Evolutionary conservation across 2,329 filamentous ascomycete species (phyloP).

Genomic region (Paecilomyces dactylethromorphus): DNA sequence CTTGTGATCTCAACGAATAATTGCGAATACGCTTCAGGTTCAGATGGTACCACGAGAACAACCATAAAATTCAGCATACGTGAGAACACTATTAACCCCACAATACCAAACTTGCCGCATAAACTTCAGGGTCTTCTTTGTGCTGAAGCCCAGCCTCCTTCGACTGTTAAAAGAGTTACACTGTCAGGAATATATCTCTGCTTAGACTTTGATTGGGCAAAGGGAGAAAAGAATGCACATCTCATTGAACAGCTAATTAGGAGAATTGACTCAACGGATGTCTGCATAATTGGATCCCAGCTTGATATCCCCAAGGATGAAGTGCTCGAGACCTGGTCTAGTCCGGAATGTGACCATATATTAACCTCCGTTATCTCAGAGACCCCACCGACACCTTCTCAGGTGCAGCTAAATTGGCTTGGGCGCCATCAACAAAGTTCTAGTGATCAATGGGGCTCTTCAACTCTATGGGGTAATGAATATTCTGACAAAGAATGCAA

Average conservation of each 20-base stretch:
- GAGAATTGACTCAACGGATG: not conserved
- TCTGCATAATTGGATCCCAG: not conserved
- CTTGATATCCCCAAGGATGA: not conserved
- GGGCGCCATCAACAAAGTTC: not conserved
- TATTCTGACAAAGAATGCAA: not conserved
- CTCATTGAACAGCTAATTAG: not conserved
- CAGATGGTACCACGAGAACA: conserved; percentile 3
- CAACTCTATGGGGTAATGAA: not conserved
- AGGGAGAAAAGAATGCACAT: not conserved
- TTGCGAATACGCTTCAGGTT: conserved; percentile 3
- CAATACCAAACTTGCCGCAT: conserved; percentile 9
- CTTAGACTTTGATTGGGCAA: conserved; percentile 9
- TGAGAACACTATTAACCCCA: conserved; percentile 1
- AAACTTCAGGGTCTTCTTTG: conserved; percentile 10
- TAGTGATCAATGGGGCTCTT: not conserved
- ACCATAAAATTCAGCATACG: conserved; percentile 16
- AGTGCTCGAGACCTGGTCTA: not conserved
- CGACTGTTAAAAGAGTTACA: conserved; percentile 6
- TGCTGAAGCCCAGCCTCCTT: conserved; percentile 9
- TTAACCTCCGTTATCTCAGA: not conserved
- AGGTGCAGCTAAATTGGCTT: not conserved
- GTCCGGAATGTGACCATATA: not conserved
- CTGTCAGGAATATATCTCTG: conserved; percentile 16
- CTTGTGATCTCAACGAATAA: conserved; percentile 16
- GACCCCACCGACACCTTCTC: not conserved